Conservation (phyloP, 257 asterid genomes). For the Leonotis leonurus region DNA sequence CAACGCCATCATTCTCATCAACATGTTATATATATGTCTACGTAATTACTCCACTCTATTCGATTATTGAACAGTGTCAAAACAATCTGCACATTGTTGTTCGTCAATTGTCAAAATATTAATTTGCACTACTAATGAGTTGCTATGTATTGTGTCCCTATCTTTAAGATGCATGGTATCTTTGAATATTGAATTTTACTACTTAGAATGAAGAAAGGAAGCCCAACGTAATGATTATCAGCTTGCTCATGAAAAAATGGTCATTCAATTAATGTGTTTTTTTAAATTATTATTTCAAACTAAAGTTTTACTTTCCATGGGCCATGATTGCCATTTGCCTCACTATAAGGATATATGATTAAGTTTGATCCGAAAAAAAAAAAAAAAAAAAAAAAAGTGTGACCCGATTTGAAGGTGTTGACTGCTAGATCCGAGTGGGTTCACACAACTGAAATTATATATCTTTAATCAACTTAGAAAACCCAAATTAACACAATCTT, state of each 20-base stretch:
- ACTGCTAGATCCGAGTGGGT: slow-evolving; percentile 10
- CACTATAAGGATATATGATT: background rate
- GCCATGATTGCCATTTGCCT: slow-evolving; percentile 14
- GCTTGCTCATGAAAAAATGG: slow-evolving; percentile 9
- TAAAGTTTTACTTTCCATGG: slow-evolving; percentile 5
- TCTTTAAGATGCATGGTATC: slow-evolving; percentile 18
- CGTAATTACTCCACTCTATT: no score
- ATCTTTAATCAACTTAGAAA: background rate
- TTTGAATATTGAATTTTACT: slow-evolving; percentile 23
- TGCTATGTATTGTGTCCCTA: background rate
- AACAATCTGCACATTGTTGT: background rate
- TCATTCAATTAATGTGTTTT: background rate
- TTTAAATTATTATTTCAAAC: slow-evolving; percentile 8
- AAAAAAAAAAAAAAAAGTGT: no score
- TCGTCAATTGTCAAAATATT: background rate
- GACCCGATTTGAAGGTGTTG: background rate
- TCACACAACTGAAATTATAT: slow-evolving; percentile 13
- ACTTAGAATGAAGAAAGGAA: slow-evolving; percentile 3
- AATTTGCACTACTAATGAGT: background rate
- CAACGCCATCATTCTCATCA: background rate
- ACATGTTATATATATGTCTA: no score
- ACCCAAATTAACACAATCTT: slow-evolving; percentile 1
- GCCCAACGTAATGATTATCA: slow-evolving; percentile 9
- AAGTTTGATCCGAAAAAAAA: background rate
- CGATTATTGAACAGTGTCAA: background rate